Evolutionary conservation across 495 filamentous ascomycete genomes (phyloP).

Genomic region (Tuber calosporum): DNA sequence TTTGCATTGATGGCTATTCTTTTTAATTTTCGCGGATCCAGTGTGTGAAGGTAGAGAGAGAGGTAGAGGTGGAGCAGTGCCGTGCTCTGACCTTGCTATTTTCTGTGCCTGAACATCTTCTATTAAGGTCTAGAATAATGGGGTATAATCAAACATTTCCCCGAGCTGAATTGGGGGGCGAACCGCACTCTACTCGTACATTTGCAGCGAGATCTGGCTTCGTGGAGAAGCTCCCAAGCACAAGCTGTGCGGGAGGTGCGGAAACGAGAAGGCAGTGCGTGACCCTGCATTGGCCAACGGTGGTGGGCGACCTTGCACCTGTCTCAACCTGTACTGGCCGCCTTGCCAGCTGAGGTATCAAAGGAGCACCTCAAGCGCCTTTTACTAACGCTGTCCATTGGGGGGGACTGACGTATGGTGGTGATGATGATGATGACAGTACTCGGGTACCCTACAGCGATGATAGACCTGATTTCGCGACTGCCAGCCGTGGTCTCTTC

Average conservation of each 20-base stretch:
- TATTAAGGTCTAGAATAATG: not conserved
- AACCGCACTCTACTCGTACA: no score
- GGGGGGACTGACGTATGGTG: not conserved
- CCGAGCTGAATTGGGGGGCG: not conserved
- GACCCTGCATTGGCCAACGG: not conserved
- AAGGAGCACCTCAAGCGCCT: not conserved
- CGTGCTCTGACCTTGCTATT: not conserved
- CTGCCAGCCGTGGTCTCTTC: not conserved
- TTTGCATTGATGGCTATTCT: not conserved
- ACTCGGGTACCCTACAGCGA: no score
- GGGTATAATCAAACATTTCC: not conserved
- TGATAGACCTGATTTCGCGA: not conserved
- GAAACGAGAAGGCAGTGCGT: not conserved
- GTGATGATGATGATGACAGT: not conserved
- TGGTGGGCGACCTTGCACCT: not conserved
- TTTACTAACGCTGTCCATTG: not conserved
- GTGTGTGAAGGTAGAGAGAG: no score
- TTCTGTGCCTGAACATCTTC: not conserved
- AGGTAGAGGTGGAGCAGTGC: not conserved
- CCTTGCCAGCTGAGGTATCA: not conserved
- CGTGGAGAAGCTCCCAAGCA: not conserved
- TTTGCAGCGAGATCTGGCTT: not conserved
- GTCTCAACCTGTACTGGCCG: not conserved
- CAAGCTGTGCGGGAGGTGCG: not conserved
- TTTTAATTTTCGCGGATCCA: not conserved